Evolutionary conservation across 2,329 filamentous ascomycete genomes (phyloP).

Genomic region (Periconia digitata): DNA sequence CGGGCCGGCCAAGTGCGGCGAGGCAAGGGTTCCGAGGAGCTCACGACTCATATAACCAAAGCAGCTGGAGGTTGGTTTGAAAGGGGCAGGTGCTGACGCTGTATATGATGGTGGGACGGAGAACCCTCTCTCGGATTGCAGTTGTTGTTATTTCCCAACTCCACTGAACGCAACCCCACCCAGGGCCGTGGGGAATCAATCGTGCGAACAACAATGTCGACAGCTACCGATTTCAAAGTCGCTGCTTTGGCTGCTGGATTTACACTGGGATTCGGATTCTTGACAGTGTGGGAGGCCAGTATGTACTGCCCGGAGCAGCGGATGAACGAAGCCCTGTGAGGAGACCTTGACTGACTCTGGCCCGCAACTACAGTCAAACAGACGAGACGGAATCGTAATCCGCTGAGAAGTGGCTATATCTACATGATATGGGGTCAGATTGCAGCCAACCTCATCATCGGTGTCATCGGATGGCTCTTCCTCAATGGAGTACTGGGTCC

Average conservation of each 20-base stretch:
- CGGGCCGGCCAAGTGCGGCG: background rate
- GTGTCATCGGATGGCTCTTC: constrained; percentile 36
- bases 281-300: constrained; percentile 39
- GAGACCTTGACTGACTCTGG: no score
- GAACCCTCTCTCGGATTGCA: background rate
- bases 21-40: background rate
- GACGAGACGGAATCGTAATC: constrained; percentile 36
- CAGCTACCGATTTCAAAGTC: constrained; percentile 26
- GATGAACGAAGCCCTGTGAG: no score
- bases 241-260: constrained; percentile 38
- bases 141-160: background rate
- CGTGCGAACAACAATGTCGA: background rate
- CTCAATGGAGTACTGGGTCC: constrained; percentile 31
- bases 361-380: no score
- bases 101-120: background rate
- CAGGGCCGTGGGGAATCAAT: background rate
- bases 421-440: constrained; percentile 42
- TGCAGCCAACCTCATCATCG: constrained; percentile 30
- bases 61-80: background rate
- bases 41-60: background rate
- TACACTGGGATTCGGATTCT: constrained; percentile 35
- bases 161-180: background rate
- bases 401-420: constrained; percentile 32
- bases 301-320: no score
- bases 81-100: background rate